A percentile compares a stretch with the other conserved stretches of the same genome.
These are phyloP conservation scores for Verticillium nonalfalfae DNA, from an alignment of 2,329 filamentous ascomycete species.

Conservation along the genomic window DNA sequence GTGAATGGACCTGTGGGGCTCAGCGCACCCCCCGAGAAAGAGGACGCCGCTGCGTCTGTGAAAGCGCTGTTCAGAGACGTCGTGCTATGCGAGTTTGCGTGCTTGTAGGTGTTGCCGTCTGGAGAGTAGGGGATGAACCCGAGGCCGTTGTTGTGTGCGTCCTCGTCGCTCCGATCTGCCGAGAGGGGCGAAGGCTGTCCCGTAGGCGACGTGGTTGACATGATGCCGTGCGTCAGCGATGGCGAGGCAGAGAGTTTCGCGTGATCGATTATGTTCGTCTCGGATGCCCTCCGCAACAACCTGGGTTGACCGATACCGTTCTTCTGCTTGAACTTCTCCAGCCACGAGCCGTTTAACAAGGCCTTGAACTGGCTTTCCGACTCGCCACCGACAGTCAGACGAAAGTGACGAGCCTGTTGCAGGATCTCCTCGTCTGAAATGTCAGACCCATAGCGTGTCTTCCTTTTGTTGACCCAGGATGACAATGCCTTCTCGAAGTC, in stretches of 20 bases:
- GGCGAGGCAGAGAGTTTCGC: slow-evolving; percentile 50
- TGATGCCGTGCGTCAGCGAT: slow-evolving; percentile 49
- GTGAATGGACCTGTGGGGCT: slow-evolving; percentile 65
- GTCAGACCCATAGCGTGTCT: slow-evolving; percentile 66
- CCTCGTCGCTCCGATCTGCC: slow-evolving; percentile 63
- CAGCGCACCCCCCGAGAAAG: slow-evolving; percentile 65
- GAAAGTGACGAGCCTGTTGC: slow-evolving; percentile 79
- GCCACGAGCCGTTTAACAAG: slow-evolving; percentile 70
- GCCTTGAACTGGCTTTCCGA: slow-evolving; percentile 66
- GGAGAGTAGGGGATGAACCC: slow-evolving; percentile 53
- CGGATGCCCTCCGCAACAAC: slow-evolving; percentile 51
- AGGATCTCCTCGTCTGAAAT: slow-evolving; percentile 77
- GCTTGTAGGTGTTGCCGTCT: slow-evolving; percentile 45
- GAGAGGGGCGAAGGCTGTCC: slow-evolving; percentile 62
- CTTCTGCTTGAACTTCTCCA: slow-evolving; percentile 94
- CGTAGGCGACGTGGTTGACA: slow-evolving; percentile 62
- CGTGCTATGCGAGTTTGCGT: slow-evolving; percentile 59
- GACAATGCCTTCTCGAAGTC: slow-evolving; percentile 89
- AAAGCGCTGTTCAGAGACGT: slow-evolving; percentile 63
- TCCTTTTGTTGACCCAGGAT: slow-evolving; percentile 73
- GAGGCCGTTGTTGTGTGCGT: slow-evolving; percentile 50
- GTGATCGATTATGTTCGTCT: slow-evolving; percentile 63
- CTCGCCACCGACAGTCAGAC: slow-evolving; percentile 59
- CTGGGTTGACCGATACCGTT: slow-evolving; percentile 50
- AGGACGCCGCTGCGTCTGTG: slow-evolving; percentile 55